Conservation (phyloP, 1,284 basidiomycete species). For the Coriolopsis trogii region DNA sequence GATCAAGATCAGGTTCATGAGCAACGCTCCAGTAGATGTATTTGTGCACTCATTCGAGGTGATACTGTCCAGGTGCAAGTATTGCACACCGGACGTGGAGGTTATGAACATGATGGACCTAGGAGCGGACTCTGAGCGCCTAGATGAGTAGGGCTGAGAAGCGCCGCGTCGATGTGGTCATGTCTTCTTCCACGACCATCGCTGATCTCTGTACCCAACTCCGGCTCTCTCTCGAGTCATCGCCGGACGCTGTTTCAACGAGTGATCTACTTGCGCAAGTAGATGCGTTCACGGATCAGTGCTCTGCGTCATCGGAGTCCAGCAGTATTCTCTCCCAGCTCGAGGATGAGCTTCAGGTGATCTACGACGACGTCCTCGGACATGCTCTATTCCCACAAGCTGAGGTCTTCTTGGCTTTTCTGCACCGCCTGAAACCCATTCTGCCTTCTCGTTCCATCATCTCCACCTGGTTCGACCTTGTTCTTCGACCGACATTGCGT, state of each 20-base stretch:
- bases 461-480: constrained; percentile 76
- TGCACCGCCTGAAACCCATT: constrained; percentile 62
- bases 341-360: constrained; percentile 67
- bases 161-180: constrained; percentile 18
- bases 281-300: constrained; percentile 57
- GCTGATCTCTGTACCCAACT: constrained; percentile 50
- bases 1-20: too few species aligned
- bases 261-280: constrained; percentile 50
- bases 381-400: constrained; percentile 61
- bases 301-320: constrained; percentile 47
- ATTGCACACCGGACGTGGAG: too few species aligned
- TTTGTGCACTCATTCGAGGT: neutral
- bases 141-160: neutral
- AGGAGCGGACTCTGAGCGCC: neutral
- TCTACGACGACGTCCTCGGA: constrained; percentile 64
- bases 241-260: constrained; percentile 41
- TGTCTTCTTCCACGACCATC: constrained; percentile 30
- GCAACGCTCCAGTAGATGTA: too few species aligned
- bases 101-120: too few species aligned
- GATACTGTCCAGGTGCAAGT: neutral
- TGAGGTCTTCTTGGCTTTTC: constrained; percentile 65
- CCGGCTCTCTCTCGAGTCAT: constrained; percentile 54
- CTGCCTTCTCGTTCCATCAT: constrained; percentile 67
- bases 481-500: constrained; percentile 73
- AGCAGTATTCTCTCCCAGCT: constrained; percentile 49